phyloP scores from a whole-genome alignment of 148 eudicot genomes.

The Diospyros lotus region DNA sequence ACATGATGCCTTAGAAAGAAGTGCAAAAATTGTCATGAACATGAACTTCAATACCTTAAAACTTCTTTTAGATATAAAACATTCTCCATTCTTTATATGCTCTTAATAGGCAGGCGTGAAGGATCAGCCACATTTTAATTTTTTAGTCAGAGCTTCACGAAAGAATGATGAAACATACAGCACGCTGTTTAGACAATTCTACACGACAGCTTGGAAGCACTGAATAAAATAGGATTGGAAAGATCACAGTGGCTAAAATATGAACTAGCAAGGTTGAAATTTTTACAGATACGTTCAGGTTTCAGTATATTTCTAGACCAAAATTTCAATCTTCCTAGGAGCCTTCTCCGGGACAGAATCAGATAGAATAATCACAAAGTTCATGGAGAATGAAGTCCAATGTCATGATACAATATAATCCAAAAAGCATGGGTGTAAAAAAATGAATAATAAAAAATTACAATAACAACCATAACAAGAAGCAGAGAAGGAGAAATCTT shows the following conservation, averaged over 20 bases:
- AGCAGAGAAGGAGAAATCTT: not conserved
- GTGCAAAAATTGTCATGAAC: not conserved
- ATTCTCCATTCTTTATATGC: not conserved
- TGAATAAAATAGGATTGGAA: not conserved
- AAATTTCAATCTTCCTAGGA: not conserved
- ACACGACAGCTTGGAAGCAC: not conserved
- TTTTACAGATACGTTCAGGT: not conserved
- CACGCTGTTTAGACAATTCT: not conserved
- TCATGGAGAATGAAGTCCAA: constrained; percentile 4
- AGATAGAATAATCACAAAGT: not conserved
- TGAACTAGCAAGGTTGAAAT: not conserved
- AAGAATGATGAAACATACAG: not conserved
- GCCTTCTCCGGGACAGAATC: not conserved
- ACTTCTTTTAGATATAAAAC: not conserved
- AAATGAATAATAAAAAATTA: not conserved
- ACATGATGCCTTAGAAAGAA: not conserved
- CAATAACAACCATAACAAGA: not conserved
- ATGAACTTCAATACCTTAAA: not conserved
- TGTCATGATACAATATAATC: not conserved
- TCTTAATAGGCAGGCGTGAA: not conserved
- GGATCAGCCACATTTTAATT: not conserved
- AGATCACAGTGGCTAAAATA: not conserved
- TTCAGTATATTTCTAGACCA: not conserved
- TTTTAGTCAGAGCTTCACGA: not conserved
- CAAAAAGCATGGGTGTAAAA: not conserved